Evolutionary conservation across 352 stramenopile species (phyloP), one percentile per base, ranked within the genome.

Genomic region (Phytopythium vexans): DNA sequence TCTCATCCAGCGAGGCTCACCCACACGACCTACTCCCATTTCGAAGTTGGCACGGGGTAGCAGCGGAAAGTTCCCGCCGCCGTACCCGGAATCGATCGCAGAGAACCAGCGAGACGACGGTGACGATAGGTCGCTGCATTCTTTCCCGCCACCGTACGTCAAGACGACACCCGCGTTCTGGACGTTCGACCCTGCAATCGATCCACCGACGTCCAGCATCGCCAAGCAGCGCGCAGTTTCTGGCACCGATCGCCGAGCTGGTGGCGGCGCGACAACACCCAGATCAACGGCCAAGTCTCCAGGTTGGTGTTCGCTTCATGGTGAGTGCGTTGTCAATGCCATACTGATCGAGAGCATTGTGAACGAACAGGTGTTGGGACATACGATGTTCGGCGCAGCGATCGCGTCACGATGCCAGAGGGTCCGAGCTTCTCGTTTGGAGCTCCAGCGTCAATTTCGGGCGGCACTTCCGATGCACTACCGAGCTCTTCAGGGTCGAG

Each of bases 361-460:
- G 10, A 3, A 10, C 60, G 46, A 4, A 44, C 54, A 62, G 72
- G 74, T 21, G 74, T 84, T n/a, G 70, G 77, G 3, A 55, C 58
- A 44, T 88, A 88, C 43, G 64, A 88, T 44, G 51, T 85, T 11
- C 37, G 64, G 6, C 61, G 67, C 2, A 67, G 73, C n/a, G 70
- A 86, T 6, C 71, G 50, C 16, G 51, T 74, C n/a, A 82, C 57
- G 9, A 81, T 79, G 40, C 66, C 70, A 31, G 68, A 75, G 41
- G 52, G 56, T 40, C 51, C 55, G 10, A 68, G 68, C 8, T 66
- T 65, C 47, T 80, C 70, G 12, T 88, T 86, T 46, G 52, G 58
- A 21, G 11, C 58, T 52, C 21, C 21, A 27, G 21, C 21, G 21
- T 27, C 21, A 27, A 27, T 27, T 27, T 27, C 21, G 21, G 2